Evolutionary conservation across 352 stramenopile species (phyloP).

Genomic region (Globisporangium ultimum): DNA sequence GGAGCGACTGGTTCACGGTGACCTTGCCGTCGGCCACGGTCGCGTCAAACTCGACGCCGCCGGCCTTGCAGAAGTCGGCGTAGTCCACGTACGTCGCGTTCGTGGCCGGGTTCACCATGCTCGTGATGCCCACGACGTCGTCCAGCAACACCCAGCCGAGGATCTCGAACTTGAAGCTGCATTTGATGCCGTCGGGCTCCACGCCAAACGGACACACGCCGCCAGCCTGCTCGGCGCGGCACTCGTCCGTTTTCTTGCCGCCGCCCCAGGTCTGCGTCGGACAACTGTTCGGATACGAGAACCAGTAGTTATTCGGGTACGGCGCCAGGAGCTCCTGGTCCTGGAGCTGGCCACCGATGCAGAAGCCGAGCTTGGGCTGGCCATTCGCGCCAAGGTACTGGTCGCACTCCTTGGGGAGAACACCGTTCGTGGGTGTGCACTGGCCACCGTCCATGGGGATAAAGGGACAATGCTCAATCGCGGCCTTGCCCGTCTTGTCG

Average conservation of each 20-base stretch:
- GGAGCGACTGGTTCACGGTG: conserved; percentile 19
- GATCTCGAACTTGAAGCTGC: conserved; percentile 61
- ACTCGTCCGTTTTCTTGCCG: conserved; percentile 37
- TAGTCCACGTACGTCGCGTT: conserved; percentile 41
- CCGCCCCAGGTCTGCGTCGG: conserved; percentile 26
- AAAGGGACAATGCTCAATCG: too few relatives aligned
- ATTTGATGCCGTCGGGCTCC: conserved; percentile 53
- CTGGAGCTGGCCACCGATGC: conserved; percentile 34
- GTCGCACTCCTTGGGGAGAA: conserved; percentile 36
- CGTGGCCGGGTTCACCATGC: conserved; percentile 41
- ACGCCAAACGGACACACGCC: conserved; percentile 45
- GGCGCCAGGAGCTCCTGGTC: conserved; percentile 50
- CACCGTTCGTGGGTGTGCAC: too few relatives aligned
- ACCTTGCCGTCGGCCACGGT: conserved; percentile 6
- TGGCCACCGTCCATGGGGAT: too few relatives aligned
- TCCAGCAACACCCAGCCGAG: conserved; percentile 57
- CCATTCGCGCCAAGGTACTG: conserved; percentile 48
- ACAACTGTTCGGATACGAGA: conserved; percentile 78
- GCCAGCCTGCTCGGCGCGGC: too few relatives aligned
- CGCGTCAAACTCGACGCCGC: conserved; percentile 52
- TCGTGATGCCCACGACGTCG: conserved; percentile 70
- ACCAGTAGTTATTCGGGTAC: too few relatives aligned
- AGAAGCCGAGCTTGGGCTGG: conserved; percentile 43
- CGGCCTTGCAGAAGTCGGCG: conserved; percentile 52
- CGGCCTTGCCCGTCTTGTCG: too few relatives aligned